phyloP scores from a whole-genome alignment of 2,329 filamentous ascomycete species.

The Cytospora piceae region DNA sequence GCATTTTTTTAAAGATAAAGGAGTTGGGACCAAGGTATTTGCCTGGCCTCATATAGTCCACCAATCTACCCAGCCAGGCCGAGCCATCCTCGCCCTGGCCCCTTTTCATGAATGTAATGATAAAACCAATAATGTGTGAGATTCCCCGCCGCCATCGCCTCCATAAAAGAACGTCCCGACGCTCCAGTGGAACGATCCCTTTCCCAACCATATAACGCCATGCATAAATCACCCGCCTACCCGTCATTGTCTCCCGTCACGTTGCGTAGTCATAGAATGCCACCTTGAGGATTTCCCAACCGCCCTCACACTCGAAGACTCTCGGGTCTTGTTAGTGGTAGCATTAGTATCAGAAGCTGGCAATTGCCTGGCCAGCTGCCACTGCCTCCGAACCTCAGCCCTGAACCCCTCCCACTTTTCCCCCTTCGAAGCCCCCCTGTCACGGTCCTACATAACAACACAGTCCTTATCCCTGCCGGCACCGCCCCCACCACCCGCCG shows the following conservation, averaged over 20 bases:
- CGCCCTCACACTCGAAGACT: background rate
- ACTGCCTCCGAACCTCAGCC: background rate
- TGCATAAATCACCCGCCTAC: background rate
- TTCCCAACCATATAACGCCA: background rate
- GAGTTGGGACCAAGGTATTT: no score
- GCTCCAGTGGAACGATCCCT: background rate
- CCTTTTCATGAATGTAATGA: background rate
- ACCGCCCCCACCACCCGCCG: constrained; percentile 31
- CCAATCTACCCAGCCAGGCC: background rate
- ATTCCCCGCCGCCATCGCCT: background rate
- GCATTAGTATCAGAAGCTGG: background rate
- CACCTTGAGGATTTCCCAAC: background rate
- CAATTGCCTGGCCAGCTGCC: background rate
- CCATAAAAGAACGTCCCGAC: background rate
- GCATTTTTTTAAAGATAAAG: no score
- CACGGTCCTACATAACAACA: constrained; percentile 49
- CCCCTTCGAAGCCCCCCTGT: background rate
- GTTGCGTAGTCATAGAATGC: background rate
- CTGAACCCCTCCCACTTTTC: background rate
- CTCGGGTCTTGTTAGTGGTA: background rate
- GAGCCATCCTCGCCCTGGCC: background rate
- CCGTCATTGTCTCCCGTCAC: background rate
- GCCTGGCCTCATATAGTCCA: no score
- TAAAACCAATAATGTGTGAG: background rate
- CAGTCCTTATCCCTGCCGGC: constrained; percentile 45